Base-by-base conservation (phyloP, 2,329 filamentous ascomycete genomes). In the Ophiostoma fasciatum region DNA sequence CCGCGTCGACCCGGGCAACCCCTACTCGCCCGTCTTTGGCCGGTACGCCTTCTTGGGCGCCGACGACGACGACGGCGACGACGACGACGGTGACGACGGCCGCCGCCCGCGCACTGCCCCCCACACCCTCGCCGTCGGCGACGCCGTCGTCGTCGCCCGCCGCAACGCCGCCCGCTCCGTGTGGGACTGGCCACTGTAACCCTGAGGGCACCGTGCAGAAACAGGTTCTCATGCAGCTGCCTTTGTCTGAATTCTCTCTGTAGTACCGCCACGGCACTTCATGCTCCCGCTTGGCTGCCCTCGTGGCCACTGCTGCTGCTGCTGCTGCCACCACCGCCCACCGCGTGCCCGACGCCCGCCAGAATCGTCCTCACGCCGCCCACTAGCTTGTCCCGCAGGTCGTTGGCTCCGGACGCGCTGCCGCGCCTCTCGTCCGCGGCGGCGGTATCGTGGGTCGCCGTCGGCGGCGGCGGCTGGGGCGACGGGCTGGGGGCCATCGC, bases 1-100 rank as follows among this genome's bases (percentile, higher is more conserved):
- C 15, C 65, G 79, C 38, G 77, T 85, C 7, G 80, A 87, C 49
- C 44, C 51, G n/a, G 80, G 80, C 0, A 60, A 60, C 23, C 79
- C 72, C 50, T 82, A 71, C 51, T 70, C 66, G 40, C 78, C 80
- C 11, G 63, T 82, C 8, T 85, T 85, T 61, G 80, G 80, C 9
- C 63, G 78, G 30, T 84, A 84, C 55, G 76, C 66, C 0, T 83
- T 82, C 50, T 53, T 79, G 25, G 26, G 38, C 8, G 28, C 43
- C 10, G 44, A 43, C 7, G 45, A 48, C 15, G 44, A 53, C 9
- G 29, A 37, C 12, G 13, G 31, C 22, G n/a, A 10, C 8, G 18
- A 22, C 13, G 23, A 41, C 8, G 31, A 44, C 12, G 44, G 43
- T 5, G 45, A 48, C 18, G 45, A 54, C 14, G 26, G 33, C 7